A percentile compares a stretch with the other conserved stretches of the same genome.
Conservation (phyloP, 1,284 basidiomycete species). For the Malassezia nana region DNA sequence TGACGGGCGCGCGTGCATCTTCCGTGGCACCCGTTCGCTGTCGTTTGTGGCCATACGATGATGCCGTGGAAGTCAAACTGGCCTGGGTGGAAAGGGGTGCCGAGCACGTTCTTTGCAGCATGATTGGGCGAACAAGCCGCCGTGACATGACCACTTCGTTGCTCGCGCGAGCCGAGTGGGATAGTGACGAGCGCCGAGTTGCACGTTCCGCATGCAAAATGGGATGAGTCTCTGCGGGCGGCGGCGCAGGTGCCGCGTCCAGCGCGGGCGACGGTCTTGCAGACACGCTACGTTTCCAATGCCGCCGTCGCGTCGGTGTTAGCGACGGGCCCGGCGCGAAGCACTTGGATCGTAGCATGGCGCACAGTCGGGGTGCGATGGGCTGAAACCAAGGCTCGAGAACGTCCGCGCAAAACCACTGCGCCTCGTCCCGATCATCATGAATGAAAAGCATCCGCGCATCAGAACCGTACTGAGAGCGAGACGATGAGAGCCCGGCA, state of each 20-base stretch:
- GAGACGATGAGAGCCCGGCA: not conserved
- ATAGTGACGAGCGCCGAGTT: not conserved
- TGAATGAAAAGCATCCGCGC: not conserved
- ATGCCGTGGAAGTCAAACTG: not conserved
- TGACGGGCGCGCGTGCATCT: not conserved
- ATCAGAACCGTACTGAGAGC: slow-evolving; percentile 1
- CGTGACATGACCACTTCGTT: slow-evolving; percentile 16
- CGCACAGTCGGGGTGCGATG: slow-evolving; percentile 29
- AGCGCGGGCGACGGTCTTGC: not conserved
- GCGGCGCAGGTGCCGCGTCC: not conserved
- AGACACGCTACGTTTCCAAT: slow-evolving; percentile 2
- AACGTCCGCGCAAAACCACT: slow-evolving; percentile 37
- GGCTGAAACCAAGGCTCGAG: slow-evolving; percentile 30
- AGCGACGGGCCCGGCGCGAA: slow-evolving; percentile 26
- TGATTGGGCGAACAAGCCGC: slow-evolving; percentile 2
- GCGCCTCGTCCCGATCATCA: slow-evolving; percentile 40
- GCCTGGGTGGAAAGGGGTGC: not conserved
- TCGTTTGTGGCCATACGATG: not conserved
- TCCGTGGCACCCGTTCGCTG: not conserved
- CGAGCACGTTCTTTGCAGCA: not conserved
- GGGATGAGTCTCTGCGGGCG: not conserved
- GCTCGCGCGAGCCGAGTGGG: not conserved
- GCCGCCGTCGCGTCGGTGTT: not conserved
- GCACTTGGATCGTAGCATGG: slow-evolving; percentile 33
- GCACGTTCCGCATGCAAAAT: slow-evolving; percentile 8